Base-by-base conservation (phyloP, 176 grass and related monocot species). In the Echinochloa phyllopogon region DNA sequence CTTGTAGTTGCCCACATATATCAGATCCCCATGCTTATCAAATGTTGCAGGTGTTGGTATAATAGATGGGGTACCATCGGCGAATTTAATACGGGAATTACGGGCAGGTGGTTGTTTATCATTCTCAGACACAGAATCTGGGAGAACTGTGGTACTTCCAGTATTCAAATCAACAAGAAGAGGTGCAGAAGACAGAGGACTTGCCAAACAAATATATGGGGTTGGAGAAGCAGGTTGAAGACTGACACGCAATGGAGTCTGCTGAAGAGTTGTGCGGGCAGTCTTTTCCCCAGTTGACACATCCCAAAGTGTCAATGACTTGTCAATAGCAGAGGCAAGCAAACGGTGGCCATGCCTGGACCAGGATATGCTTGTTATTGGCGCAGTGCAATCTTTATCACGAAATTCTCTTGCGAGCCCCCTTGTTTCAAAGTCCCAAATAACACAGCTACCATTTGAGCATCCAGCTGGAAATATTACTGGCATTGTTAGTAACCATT, bases 341-440 rank as follows among this genome's bases (percentile, higher is more conserved):
- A 99, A 87, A 81, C 89, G 94, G 71, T 96, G 96, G 45, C 96
- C 96, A 69, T 89, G 87, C 24, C 94, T 99, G 23, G 96, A 99
- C 94, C 94, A 99, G 65, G 86, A 91, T 36, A 99, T 88, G 38
- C 96, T 96, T 67, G 96, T 99, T 85, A 99, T 94, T 52, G 96
- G 96, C 84, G 96, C 91, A 63, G 90, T 86, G 79, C 90, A 89
- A 78, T 87, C 96, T 84, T 87, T 96, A 90, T 99, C 94, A 81
- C 86, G 91, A 65, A 99, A 90, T 73, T 92, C 94, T 75, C 90
- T 99, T 65, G 94, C 88, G 78, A 99, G 74, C 47, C 96, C 96
- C 73, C 94, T 99, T 77, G 96, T 99, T 92, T 99, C 96, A 41
- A 99, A 99, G 82, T 99, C 96, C 96, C 96, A 99, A 50, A 99